Evolutionary conservation across 345 rosid species (phyloP), one percentile per base, ranked within the genome.

Genomic region (Rubroshorea leprosula): DNA sequence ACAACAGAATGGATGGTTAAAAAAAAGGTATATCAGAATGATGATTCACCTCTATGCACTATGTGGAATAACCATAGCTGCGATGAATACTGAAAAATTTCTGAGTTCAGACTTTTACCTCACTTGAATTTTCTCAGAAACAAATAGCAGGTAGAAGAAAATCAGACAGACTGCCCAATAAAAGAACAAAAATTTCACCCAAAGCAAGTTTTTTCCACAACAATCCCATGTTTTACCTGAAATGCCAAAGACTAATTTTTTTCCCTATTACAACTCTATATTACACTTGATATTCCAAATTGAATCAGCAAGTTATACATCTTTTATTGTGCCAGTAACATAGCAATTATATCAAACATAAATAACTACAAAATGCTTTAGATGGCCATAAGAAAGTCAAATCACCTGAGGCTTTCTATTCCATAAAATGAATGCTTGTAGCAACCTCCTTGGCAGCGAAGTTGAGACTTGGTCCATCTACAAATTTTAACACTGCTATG

Each of bases 381-480:
- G 14, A 17, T 41, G 54, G n/a, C n/a, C n/a, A 46, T 24, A 49
- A 44, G 22, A 23, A 71, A 55, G 23, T 27, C 24, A 44, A 61
- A 49, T 69, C 61, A 93, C 99, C 99, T 89, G 68, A 89, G 99
- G 74, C 99, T 93, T 75, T 93, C 99, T 50, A 93, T 93, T 66
- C 97, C 99, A 72, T 93, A 89, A 72, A 93, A 93, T 16, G 97
- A 85, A 70, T 93, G 96, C 85, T 93, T 93, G 78, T 93, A 93
- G 78, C 96, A 93, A 63, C 99, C 99, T 80, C 99, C 99, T 57
- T 97, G 80, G 41, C 99, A 97, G 77, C 97, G 83, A 68, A 93
- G 99, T 60, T 93, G 99, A 23, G 97, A 93, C 74, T 93, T 93
- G 58, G 99, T 93, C 99, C 99, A 89, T 79, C 97, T 71, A 78